Conservation (phyloP, 768 basidiomycete species). For the Cystobasidiopsis lactophilus region DNA sequence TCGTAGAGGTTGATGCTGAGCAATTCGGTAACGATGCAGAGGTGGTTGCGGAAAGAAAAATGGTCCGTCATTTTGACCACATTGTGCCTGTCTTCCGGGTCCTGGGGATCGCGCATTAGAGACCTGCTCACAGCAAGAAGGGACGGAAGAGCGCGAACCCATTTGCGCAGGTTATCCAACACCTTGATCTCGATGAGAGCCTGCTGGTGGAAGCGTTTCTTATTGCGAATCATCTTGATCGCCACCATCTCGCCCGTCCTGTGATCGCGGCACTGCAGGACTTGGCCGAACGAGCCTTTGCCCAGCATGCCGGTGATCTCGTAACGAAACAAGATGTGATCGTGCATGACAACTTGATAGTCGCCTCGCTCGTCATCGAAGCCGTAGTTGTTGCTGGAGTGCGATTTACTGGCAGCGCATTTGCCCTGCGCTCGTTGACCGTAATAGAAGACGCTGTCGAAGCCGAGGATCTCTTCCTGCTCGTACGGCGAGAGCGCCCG, state of each 20-base stretch:
- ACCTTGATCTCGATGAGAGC: conserved; percentile 99
- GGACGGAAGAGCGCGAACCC: conserved; percentile 38
- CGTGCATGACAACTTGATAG: conserved; percentile 67
- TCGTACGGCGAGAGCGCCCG: conserved; percentile 69
- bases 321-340: conserved; percentile 94
- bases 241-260: conserved; percentile 88
- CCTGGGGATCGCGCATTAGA: conserved; percentile 41
- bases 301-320: conserved; percentile 79
- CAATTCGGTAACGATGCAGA: conserved; percentile 95
- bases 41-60: conserved; percentile 90
- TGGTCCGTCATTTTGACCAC: conserved; percentile 97
- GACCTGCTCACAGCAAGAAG: too few relatives aligned
- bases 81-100: conserved; percentile 85
- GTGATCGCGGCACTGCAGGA: conserved; percentile 84
- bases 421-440: conserved; percentile 64
- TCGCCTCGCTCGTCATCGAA: conserved; percentile 98
- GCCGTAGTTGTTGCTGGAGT: conserved; percentile 63
- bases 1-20: conserved; percentile 98
- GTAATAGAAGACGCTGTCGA: conserved; percentile 55
- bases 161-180: conserved; percentile 83
- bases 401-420: conserved; percentile 51
- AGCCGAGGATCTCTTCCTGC: conserved; percentile 74
- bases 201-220: conserved; percentile 96
- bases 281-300: conserved; percentile 96
- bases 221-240: conserved; percentile 97